Evolutionary conservation across 139 green algal species (phyloP).

Genomic region (Chlorella ohadii): DNA sequence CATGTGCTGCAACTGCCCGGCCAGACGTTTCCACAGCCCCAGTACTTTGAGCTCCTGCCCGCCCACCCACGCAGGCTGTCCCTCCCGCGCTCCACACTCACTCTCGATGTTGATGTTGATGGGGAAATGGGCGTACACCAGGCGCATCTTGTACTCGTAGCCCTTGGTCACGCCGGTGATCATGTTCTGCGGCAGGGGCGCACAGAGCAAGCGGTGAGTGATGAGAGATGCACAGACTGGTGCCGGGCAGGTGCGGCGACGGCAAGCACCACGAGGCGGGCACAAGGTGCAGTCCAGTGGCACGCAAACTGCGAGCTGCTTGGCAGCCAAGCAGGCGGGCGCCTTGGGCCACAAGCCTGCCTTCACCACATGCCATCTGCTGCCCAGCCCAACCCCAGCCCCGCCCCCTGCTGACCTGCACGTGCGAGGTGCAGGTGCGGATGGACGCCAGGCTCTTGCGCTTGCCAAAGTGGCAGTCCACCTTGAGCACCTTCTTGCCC

Average conservation of each 20-base stretch:
- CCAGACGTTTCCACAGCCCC: too few relatives aligned
- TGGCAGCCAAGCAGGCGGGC: too few relatives aligned
- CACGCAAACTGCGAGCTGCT: too few relatives aligned
- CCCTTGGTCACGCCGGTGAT: slow-evolving; percentile 85
- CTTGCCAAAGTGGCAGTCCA: slow-evolving; percentile 92
- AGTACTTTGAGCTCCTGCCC: background rate
- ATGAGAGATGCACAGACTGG: background rate
- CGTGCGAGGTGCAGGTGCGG: slow-evolving; percentile 89
- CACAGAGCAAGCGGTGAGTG: too few relatives aligned
- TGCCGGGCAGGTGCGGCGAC: background rate
- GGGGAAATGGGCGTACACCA: slow-evolving; percentile 99
- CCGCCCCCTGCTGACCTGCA: slow-evolving; percentile 56
- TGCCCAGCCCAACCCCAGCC: background rate
- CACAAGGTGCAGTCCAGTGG: too few relatives aligned
- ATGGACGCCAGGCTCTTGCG: slow-evolving; percentile 94
- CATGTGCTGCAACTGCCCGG: too few relatives aligned
- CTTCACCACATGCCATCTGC: too few relatives aligned
- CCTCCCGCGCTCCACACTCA: slow-evolving; percentile 36
- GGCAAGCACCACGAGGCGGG: too few relatives aligned
- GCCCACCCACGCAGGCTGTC: too few relatives aligned
- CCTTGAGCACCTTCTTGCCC: slow-evolving; percentile 72
- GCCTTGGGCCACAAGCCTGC: too few relatives aligned
- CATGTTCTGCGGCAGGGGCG: slow-evolving; percentile 54
- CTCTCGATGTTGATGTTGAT: slow-evolving; percentile 98
- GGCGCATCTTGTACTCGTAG: slow-evolving; percentile 99